phyloP scores from a whole-genome alignment of 1,139 yeast genomes.

The Candida mesenterica region DNA sequence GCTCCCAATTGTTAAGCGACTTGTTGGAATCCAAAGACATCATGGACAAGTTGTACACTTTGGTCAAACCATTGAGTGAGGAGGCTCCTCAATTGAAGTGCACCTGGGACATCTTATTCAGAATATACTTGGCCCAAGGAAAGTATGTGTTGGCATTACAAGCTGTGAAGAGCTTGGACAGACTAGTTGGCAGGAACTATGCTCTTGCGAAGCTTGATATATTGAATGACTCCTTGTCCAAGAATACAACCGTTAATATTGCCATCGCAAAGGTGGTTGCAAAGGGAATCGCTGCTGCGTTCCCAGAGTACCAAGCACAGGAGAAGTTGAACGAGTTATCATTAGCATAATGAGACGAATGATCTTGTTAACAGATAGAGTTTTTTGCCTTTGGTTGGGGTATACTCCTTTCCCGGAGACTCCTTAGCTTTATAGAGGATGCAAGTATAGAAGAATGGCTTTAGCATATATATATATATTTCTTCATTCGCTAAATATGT shows the following conservation, averaged over 20 bases:
- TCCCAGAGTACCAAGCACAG: constrained; percentile 25
- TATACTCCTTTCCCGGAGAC: neutral
- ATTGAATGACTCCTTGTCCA: constrained; percentile 23
- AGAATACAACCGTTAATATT: constrained; percentile 32
- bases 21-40: constrained; percentile 24
- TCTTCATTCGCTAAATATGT: too few species aligned
- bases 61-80: constrained; percentile 32
- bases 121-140: constrained; percentile 37
- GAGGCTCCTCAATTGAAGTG: constrained; percentile 35
- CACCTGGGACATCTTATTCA: constrained; percentile 41
- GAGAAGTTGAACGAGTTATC: neutral
- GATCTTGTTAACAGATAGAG: too few species aligned
- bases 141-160: constrained; percentile 50
- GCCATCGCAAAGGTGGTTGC: constrained; percentile 48
- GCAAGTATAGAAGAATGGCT: too few species aligned
- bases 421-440: neutral
- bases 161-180: constrained; percentile 40
- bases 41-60: constrained; percentile 29
- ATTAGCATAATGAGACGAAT: too few species aligned
- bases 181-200: constrained; percentile 23
- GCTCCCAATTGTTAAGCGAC: constrained; percentile 36
- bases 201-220: constrained; percentile 21
- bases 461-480: too few species aligned
- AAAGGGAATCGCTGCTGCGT: constrained; percentile 38
- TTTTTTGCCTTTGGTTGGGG: too few species aligned